Evolutionary conservation across 768 basidiomycete species (phyloP).

Genomic region (Leccinum subtestaceum): DNA sequence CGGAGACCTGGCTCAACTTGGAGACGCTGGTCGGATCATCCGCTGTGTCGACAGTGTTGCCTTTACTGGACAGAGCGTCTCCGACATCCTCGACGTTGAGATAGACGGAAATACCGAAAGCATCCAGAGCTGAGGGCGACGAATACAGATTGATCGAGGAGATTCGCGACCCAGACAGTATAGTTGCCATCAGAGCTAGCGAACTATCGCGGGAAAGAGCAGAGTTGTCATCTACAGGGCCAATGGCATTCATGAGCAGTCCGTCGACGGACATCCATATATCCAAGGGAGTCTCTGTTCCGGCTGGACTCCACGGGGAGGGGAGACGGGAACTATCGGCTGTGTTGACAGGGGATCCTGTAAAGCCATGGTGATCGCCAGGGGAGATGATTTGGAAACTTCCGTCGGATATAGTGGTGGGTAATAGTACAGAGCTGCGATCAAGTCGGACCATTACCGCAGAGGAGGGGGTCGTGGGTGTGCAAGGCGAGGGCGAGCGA

Average conservation of each 20-base stretch:
- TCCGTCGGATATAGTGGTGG: slow-evolving; percentile 25
- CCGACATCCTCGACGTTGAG: slow-evolving; percentile 8
- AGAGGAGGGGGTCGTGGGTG: slow-evolving; percentile 14
- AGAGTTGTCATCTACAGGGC: slow-evolving; percentile 7
- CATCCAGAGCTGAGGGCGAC: slow-evolving; percentile 14
- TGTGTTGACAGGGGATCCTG: slow-evolving; percentile 7
- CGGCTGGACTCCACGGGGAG: slow-evolving; percentile 32
- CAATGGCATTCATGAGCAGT: slow-evolving; percentile 12
- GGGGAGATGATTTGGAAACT: slow-evolving; percentile 25
- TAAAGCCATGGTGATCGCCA: slow-evolving; percentile 9
- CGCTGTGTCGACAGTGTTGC: neutral
- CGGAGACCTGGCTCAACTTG: neutral
- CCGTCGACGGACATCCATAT: slow-evolving; percentile 29
- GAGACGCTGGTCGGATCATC: neutral
- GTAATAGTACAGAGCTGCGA: slow-evolving; percentile 21
- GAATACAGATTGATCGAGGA: slow-evolving; percentile 12
- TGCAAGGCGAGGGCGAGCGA: slow-evolving; percentile 5
- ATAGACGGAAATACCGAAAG: slow-evolving; percentile 19
- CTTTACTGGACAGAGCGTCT: neutral
- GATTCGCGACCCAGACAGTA: slow-evolving; percentile 1
- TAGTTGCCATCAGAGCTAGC: neutral
- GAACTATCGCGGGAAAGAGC: neutral
- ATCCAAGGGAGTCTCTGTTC: slow-evolving; percentile 1
- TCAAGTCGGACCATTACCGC: slow-evolving; percentile 18
- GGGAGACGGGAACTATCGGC: slow-evolving; percentile 15